A percentile compares a stretch with the other conserved stretches of the same genome.
Conservation (phyloP, 176 grass and related monocot species). For the Musa itinerans region DNA sequence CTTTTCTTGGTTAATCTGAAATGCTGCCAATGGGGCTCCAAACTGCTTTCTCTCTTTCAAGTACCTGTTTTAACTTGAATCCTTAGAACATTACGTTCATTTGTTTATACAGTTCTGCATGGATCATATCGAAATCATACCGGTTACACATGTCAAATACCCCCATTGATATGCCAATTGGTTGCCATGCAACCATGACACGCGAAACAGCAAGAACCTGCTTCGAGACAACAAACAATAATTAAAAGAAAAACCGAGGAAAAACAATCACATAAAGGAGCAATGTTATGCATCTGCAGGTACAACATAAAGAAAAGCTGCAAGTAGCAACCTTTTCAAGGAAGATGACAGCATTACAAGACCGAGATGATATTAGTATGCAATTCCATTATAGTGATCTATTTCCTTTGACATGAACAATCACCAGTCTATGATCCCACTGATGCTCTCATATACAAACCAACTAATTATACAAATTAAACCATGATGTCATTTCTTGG, state of each 20-base stretch:
- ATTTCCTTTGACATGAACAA: background rate
- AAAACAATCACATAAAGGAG: background rate
- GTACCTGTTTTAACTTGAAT: slow-evolving; percentile 49
- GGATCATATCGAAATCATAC: slow-evolving; percentile 20
- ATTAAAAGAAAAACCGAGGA: background rate
- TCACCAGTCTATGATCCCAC: background rate
- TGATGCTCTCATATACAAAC: background rate
- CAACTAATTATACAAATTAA: background rate
- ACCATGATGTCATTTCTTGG: background rate
- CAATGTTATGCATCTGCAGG: background rate
- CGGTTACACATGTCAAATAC: slow-evolving; percentile 83
- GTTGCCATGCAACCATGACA: slow-evolving; percentile 82
- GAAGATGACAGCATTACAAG: background rate
- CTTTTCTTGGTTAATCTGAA: slow-evolving; percentile 98
- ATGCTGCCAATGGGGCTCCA: slow-evolving; percentile 78
- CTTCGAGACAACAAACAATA: slow-evolving; percentile 13
- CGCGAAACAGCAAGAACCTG: slow-evolving; percentile 80
- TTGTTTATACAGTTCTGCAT: background rate
- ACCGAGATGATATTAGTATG: background rate
- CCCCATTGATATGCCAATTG: slow-evolving; percentile 86
- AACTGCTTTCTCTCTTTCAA: slow-evolving; percentile 92
- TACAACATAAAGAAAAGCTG: background rate
- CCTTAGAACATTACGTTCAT: background rate
- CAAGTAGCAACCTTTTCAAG: background rate
- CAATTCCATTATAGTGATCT: background rate